Evolutionary conservation across 495 filamentous ascomycete genomes (phyloP), one percentile per base, ranked within the genome.

Genomic region (Penicillium lagena): DNA sequence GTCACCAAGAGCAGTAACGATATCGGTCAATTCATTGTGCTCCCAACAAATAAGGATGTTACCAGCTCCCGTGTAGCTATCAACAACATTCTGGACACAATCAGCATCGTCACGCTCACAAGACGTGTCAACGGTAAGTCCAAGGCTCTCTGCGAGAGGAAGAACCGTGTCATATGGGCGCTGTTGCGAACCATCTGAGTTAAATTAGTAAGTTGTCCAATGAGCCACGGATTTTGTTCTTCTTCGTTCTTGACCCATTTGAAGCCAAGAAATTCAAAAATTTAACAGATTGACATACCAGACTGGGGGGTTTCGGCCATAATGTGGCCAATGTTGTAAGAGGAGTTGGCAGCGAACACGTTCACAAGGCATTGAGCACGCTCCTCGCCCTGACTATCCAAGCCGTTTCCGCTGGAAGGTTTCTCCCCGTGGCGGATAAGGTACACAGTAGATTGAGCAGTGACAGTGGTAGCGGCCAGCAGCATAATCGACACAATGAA

Each of bases 31-130:
- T 28, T 50, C 41, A 11, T 58, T 52, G 53, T 79, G 72, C 42
- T 78, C 66, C 75, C 75, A 78, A 62, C 72, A 78, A 35, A 78
- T 66, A 6, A 78, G 51, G 12, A 78, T 67, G 47, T 78, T 78
- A 22, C 71, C 72, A 1, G 51, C 42, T 4, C 75, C 73, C 0
- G 50, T 10, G 29, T 74, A 77, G 8, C 37, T 40, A 6, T 73
- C 54, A 7, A 75, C 65, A 0, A 56, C 60, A 7, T 70, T 47
- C 38, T 57, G 58, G 12, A 75, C 74, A 32, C 65, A 74, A 27
- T 66, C 42, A 0, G 49, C 36, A 43, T 79, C 73, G 41, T 73
- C 63, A 1, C 68, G 64, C 45, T 65, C 55, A 47, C 65, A 67
- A 7, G 71, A 71, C 2, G 55, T 68, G 47, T 79, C 70, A 12